Base-by-base conservation (phyloP, 2,329 filamentous ascomycete species). In the Lachnellula willkommii region DNA sequence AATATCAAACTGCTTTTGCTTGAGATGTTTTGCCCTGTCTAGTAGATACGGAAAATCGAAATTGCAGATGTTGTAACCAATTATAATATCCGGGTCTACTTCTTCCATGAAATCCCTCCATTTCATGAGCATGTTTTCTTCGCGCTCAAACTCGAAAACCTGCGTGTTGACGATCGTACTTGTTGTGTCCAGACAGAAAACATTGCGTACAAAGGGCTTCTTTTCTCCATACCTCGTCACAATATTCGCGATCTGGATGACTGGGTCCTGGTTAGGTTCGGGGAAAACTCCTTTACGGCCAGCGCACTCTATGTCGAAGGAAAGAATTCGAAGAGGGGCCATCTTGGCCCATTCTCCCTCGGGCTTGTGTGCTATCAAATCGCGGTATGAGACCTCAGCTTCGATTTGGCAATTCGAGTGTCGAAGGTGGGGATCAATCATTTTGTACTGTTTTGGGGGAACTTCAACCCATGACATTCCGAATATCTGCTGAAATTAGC, bases 391-490 rank as follows among this genome's bases (percentile, higher is more conserved):
- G 54, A 95, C 83, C 63, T 86, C 81, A 12, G 93, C 94, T 74
- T 99, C 94, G 61, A 99, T 95, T 72, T 99, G 94, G 71, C 94
- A 97, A 66, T 91, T 96, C 2, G 93, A 97, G 61, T 96, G 88
- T 59, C 84, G 82, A 57, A 87, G 79, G 54, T 81, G 72, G 12
- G 82, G 73, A 1, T 83, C 75, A 17, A 96, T 77, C 51, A 95
- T 76, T 53, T 79, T 79, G 74, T 93, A 96, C 60, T 85, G 85
- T 32, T 79, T 79, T 3, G 87, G 80, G 22, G 89, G 87, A 17
- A 87, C 89, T 71, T 96, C 90, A 0, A 97, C 90, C 94, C 94
- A 99, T 1, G 91, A 93, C 94, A 99, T 99, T 61, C 94, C 94
- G 55, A 88, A 81, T 46, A 99, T 87, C 81, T 90, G 56, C 28